Evolutionary conservation across 306 rosid genomes (phyloP), one percentile per base, ranked within the genome.

Genomic region (Malus orientalis): DNA sequence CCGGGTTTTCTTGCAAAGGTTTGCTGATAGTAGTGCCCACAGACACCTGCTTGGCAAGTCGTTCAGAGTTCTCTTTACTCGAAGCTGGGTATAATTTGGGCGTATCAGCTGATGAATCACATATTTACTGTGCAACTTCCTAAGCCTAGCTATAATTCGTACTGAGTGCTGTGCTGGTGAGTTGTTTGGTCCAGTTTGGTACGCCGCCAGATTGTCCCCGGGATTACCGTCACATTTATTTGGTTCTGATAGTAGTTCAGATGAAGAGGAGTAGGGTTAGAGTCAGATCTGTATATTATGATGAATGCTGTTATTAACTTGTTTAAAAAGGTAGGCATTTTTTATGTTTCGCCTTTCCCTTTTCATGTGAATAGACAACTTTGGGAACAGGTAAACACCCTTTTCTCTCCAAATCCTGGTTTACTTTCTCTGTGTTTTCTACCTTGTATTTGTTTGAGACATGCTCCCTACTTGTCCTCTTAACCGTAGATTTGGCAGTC

Each of bases 241-340:
- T 83, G 83, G 80, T 79, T 71, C 87, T 71, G 82, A 53, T 77
- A 74, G 84, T 77, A 78, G 84, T 85, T 79, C 77, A 83, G 87
- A 82, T 87, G 73, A 84, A 76, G 83, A 76, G 81, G 68, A 65
- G 85, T 92, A 90, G 96, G 86, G 69, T 80, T 92, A 92, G 96
- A 80, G 79, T 87, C 71, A 62, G 22, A 83, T 77, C 2, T 93
- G 92, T 93, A 93, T 77, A 88, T 84, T 83, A 76, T 74, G 81
- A 73, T 67, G 57, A 74, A 74, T 55, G 12, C 51, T 69, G 77
- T 76, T 76, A 65, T 75, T 74, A 75, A 74, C 85, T 74, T 83
- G 87, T 73, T 44, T 79, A 51, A 77, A 80, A 83, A 77, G 83
- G 81, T 83, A 86, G 90, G 78, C 85, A 65, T 72, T 82, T 84